Conservation (phyloP, 148 eudicot genomes). For the Chenopodium album region DNA sequence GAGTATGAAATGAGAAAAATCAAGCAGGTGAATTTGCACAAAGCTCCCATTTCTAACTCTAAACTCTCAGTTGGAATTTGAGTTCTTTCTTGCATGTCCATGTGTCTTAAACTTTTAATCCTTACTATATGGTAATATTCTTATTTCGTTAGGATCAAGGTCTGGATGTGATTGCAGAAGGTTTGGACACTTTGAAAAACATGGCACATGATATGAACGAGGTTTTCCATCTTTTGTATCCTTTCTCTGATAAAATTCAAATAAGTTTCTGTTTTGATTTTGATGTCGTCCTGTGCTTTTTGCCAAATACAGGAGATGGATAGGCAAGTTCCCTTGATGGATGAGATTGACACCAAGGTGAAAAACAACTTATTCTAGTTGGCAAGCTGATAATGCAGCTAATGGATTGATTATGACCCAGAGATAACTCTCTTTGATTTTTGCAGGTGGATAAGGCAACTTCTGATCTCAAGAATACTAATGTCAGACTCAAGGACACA, state of each 20-base stretch:
- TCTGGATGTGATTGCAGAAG: constrained; percentile 87
- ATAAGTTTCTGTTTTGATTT: neutral
- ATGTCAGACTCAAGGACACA: constrained; percentile 93
- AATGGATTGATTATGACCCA: neutral
- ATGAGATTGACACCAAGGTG: constrained; percentile 96
- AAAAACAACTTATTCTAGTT: neutral
- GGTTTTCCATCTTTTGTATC: constrained; percentile 43
- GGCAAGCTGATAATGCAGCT: constrained; percentile 5
- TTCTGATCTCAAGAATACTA: constrained; percentile 91
- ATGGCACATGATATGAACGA: constrained; percentile 99
- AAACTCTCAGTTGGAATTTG: neutral
- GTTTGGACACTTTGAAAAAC: constrained; percentile 85
- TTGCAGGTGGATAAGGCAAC: constrained; percentile 87
- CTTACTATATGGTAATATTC: constrained; percentile 9
- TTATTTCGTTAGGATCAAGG: constrained; percentile 78
- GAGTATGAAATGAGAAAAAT: constrained; percentile 98
- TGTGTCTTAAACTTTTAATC: neutral
- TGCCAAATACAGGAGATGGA: constrained; percentile 70
- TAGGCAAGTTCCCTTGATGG: constrained; percentile 97
- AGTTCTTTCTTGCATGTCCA: constrained; percentile 8
- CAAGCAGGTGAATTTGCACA: constrained; percentile 52
- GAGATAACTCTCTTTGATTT: neutral
- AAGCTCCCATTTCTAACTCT: neutral
- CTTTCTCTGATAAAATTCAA: neutral
- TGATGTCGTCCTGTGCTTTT: neutral